Conservation (phyloP, 331 rosid species). For the Quercus phellos region DNA sequence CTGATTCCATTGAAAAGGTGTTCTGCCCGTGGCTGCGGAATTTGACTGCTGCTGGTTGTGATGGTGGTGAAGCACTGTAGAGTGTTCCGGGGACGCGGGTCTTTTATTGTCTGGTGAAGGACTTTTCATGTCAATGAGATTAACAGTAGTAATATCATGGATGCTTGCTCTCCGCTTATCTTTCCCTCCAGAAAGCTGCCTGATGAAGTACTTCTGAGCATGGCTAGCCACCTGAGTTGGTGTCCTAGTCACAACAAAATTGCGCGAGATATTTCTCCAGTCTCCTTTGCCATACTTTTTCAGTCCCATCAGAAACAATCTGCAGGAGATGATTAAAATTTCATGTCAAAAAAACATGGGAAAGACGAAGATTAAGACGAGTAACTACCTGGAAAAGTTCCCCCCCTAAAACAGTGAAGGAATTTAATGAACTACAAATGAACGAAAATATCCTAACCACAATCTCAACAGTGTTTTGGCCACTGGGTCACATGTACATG, state of each 20-base stretch:
- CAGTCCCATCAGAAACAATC: constrained; percentile 81
- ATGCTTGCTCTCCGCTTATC: constrained; percentile 95
- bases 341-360: background rate
- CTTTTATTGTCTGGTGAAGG: constrained; percentile 56
- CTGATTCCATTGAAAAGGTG: constrained; percentile 61
- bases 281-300: constrained; percentile 92
- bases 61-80: constrained; percentile 34
- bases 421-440: background rate
- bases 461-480: constrained; percentile 3
- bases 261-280: constrained; percentile 93
- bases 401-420: background rate
- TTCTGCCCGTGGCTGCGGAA: constrained; percentile 23
- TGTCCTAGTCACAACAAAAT: constrained; percentile 72
- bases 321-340: constrained; percentile 25
- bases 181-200: constrained; percentile 82
- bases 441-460: background rate
- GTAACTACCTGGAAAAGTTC: background rate
- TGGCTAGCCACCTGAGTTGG: constrained; percentile 99
- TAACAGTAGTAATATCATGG: constrained; percentile 92
- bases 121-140: constrained; percentile 49
- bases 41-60: constrained; percentile 25
- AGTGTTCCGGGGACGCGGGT: constrained; percentile 43
- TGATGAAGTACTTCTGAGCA: constrained; percentile 90
- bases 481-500: background rate
- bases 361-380: background rate